A percentile compares a stretch with the other conserved stretches of the same genome.
Conservation (phyloP, 2,329 filamentous ascomycete species). For the Aspergillus ibericus region DNA sequence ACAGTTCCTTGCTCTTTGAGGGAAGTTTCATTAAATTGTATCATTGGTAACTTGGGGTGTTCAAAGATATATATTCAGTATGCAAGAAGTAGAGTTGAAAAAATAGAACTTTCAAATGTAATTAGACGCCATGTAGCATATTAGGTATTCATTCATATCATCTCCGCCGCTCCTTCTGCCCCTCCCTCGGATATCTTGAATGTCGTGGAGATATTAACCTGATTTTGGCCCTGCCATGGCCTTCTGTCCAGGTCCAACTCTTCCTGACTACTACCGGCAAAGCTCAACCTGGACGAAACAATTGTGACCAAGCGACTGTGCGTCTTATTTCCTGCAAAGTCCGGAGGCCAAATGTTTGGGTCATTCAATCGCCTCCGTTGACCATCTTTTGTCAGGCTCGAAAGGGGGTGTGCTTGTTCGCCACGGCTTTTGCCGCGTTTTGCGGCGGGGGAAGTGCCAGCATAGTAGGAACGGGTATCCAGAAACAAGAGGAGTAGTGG, state of each 20-base stretch:
- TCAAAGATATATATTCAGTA: too few species aligned
- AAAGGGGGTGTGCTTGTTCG: not conserved
- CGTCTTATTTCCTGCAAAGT: not conserved
- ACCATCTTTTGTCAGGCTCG: not conserved
- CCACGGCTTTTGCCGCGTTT: not conserved
- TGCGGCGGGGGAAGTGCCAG: not conserved
- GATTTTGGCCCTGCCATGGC: not conserved
- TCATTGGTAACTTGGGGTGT: too few species aligned
- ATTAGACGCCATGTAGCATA: too few species aligned
- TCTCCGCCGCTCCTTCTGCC: not conserved
- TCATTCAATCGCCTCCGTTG: not conserved
- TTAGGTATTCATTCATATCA: not conserved
- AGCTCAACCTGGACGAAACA: not conserved
- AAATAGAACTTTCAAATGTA: too few species aligned
- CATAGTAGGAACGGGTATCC: not conserved
- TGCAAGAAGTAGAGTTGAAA: too few species aligned
- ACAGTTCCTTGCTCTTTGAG: too few species aligned
- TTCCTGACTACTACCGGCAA: not conserved
- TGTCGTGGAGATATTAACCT: constrained; percentile 5
- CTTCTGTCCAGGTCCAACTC: not conserved
- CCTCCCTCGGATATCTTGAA: not conserved
- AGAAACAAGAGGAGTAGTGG: constrained; percentile 42
- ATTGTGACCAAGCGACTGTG: not conserved
- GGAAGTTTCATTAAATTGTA: too few species aligned
- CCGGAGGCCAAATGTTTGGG: constrained; percentile 6